Evolutionary conservation across 441 rosid genomes (phyloP), one percentile per base, ranked within the genome.

Genomic region (Pelargonium australe): DNA sequence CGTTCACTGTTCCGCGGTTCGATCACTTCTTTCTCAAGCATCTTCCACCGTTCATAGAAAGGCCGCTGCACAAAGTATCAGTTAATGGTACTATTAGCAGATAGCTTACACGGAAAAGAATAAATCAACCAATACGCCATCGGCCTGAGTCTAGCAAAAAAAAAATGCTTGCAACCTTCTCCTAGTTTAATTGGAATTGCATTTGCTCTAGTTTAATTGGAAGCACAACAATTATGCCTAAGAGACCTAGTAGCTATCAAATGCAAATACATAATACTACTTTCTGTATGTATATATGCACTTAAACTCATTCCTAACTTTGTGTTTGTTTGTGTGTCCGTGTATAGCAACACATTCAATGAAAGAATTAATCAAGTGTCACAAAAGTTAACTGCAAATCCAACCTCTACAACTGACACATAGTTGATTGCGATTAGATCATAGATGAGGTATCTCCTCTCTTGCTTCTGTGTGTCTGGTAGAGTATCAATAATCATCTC

Each of bases 391-490:
- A 69, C 40, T 31, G 43, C 62, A 74, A 20, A 69, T 73, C 75
- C 74, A 80, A 95, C 99, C 99, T 96, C 98, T 65, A 88, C 84
- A 63, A 96, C 75, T 66, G 99, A 86, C 41, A 77, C 75, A 12
- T 84, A 80, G 70, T 93, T 93, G 68, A 91, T 68, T 75, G 97
- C 99, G 82, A 96, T 92, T 84, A 92, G 70, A 82, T 96, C 99
- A 86, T 93, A 96, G 70, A 96, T 93, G 63, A 96, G 91, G 78
- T 95, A 95, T 85, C 99, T 88, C 80, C 99, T 92, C 85, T 91
- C 98, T 83, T 89, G 95, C 86, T 87, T 88, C 68, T 76, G 86
- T 4, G 95, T 84, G 73, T 95, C 99, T 41, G 98, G 97, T 82
- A 93, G 12, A 55, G 87, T 88, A 78, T 95, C 99, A 34, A 95